A percentile compares a stretch with the other conserved stretches of the same genome.
Evolutionary conservation across 805 yeast species (phyloP).

Genomic region (Suhomyces sp.): DNA sequence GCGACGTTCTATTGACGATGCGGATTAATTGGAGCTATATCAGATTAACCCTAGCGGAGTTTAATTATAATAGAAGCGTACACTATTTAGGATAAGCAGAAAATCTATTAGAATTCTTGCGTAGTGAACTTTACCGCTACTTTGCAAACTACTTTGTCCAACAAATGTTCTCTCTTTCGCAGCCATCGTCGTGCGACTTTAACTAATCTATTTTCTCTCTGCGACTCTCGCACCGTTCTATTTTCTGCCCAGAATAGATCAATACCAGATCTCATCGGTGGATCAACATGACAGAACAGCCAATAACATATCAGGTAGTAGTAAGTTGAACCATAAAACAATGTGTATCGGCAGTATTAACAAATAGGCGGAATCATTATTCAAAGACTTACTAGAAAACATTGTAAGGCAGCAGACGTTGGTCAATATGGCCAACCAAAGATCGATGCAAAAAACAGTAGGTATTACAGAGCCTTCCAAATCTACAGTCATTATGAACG

Average conservation of each 20-base stretch:
- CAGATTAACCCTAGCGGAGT: no score
- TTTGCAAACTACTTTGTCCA: no score
- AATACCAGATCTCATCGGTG: not conserved
- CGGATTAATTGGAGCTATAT: no score
- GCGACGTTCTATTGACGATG: no score
- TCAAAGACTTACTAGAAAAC: conserved; percentile 31
- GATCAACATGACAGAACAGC: conserved; percentile 14
- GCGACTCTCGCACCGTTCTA: not conserved
- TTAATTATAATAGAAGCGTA: no score
- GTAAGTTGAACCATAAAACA: conserved; percentile 11
- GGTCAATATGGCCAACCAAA: conserved; percentile 20
- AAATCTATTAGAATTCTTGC: no score
- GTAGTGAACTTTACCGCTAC: no score
- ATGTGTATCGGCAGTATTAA: conserved; percentile 4
- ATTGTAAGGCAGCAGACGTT: conserved; percentile 32
- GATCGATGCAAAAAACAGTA: conserved; percentile 16
- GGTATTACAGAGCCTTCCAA: conserved; percentile 14
- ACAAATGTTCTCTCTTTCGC: no score
- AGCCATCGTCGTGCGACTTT: not conserved
- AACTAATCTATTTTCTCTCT: not conserved
- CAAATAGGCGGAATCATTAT: conserved; percentile 37
- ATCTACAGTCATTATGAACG: not conserved
- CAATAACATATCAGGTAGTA: conserved; percentile 19
- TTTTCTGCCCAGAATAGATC: not conserved
- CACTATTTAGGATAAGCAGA: no score